Evolutionary conservation across 2,329 filamentous ascomycete species (phyloP).

Genomic region (Fusarium brevicatenulatum): DNA sequence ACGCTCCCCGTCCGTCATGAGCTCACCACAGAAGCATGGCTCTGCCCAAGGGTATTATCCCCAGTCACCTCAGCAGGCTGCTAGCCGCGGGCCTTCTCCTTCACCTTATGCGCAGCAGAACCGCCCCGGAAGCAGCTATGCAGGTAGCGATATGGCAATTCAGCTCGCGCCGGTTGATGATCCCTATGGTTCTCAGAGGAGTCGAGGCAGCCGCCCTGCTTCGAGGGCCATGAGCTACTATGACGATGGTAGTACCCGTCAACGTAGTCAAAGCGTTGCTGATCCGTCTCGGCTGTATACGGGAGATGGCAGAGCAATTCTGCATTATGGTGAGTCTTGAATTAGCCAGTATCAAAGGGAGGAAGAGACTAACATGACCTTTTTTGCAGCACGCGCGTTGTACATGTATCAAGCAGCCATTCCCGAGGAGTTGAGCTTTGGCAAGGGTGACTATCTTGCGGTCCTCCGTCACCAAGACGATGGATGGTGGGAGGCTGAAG

Average conservation of each 20-base stretch:
- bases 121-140: conserved; percentile 63
- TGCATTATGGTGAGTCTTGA: conserved; percentile 87
- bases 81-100: conserved; percentile 59
- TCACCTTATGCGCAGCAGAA: conserved; percentile 59
- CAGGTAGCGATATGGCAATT: conserved; percentile 70
- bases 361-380: conserved; percentile 35
- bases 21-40: conserved; percentile 55
- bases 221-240: conserved; percentile 66
- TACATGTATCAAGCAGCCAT: conserved; percentile 96
- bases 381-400: conserved; percentile 79
- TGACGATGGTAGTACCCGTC: conserved; percentile 60
- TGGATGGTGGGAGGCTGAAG: conserved; percentile 99
- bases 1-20: conserved; percentile 52
- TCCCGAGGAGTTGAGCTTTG: conserved; percentile 91
- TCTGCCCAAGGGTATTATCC: conserved; percentile 63
- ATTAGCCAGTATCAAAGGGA: not conserved
- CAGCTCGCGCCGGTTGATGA: conserved; percentile 71
- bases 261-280: conserved; percentile 86
- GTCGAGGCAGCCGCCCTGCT: conserved; percentile 61
- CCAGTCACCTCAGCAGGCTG: conserved; percentile 61
- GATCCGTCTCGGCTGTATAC: conserved; percentile 84
- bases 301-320: conserved; percentile 83
- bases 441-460: conserved; percentile 90
- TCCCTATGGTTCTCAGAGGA: conserved; percentile 66
- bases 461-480: conserved; percentile 94